Base-by-base conservation (phyloP, 345 rosid genomes). In the Diplotaxis tenuifolia region DNA sequence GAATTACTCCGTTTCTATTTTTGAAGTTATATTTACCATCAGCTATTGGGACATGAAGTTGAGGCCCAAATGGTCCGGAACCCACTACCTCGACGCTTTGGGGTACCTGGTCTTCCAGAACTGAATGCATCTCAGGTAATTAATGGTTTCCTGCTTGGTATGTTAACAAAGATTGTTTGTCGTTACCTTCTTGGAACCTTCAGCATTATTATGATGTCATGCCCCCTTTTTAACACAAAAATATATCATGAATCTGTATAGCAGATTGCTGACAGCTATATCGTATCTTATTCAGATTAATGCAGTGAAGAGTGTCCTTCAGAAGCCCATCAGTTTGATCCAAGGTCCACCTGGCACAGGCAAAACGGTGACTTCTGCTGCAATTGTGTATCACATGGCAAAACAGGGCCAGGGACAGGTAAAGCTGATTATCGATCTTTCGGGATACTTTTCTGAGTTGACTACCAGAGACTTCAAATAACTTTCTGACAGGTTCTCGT, bases 341-440 rank as follows among this genome's bases (percentile, higher is more conserved):
- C 99, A 96, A 85, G 99, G 97, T 76, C 99, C 99, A 47, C 98
- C 99, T 78, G 99, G 99, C 60, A 92, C 99, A 19, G 99, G 99
- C 49, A 96, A 96, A 88, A 96, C 99, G 55, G 99, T 96, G 76
- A 96, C 98, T 50, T 96, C 99, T 55, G 98, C 99, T 8, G 98
- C 98, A 68, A 92, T 96, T 85, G 99, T 96, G 52, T 96, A 87
- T 85, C 99, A 96, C 85, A 96, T 96, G 99, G 95, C 98, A 67
- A 96, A 92, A 79, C 99, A 96, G 84, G 98, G 98, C 14, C 99
- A 96, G 75, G 99, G 99, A n/a, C 99, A 96, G 85, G 99, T 75
- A 68, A 55, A 78, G 22, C 50, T 68, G 67, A 47, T 62, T 62
- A 40, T 65, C 22, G 25, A 29, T 55, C 60, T 23, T 55, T 61